Conservation (phyloP, 1,284 basidiomycete genomes). For the Leucoagaricus sp. region DNA sequence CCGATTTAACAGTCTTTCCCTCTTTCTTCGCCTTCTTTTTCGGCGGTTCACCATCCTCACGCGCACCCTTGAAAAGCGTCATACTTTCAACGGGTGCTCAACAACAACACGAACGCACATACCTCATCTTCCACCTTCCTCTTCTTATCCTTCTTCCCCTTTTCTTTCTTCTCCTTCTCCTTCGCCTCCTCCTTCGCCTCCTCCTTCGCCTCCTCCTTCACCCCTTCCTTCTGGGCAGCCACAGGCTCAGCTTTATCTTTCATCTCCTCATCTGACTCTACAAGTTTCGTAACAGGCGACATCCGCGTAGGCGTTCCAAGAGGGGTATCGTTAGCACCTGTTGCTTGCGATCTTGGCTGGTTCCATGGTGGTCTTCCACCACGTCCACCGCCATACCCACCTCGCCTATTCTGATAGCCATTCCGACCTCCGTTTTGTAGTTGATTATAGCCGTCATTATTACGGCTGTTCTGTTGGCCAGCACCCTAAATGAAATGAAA, state of each 20-base stretch:
- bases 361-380: conserved; percentile 24
- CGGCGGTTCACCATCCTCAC: background rate
- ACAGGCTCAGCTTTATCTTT: background rate
- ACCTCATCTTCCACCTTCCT: conserved; percentile 21
- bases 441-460: background rate
- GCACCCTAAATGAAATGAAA: background rate
- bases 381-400: conserved; percentile 28
- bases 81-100: background rate
- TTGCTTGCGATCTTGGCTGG: conserved; percentile 38
- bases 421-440: background rate
- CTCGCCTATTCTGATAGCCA: conserved; percentile 19
- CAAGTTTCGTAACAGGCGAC: conserved; percentile 32
- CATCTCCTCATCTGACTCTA: conserved; percentile 8
- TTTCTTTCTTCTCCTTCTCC: conserved; percentile 21
- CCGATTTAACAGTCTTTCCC: conserved; percentile 6
- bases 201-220: conserved; percentile 19
- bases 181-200: conserved; percentile 15
- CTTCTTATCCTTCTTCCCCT: conserved; percentile 20
- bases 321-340: conserved; percentile 69
- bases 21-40: conserved; percentile 27
- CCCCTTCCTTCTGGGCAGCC: background rate
- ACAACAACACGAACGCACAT: background rate
- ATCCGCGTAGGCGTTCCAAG: conserved; percentile 62
- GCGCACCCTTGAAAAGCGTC: background rate
- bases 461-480: background rate